phyloP scores from a whole-genome alignment of 1,284 basidiomycete genomes.

The Trichosporon sp. region DNA sequence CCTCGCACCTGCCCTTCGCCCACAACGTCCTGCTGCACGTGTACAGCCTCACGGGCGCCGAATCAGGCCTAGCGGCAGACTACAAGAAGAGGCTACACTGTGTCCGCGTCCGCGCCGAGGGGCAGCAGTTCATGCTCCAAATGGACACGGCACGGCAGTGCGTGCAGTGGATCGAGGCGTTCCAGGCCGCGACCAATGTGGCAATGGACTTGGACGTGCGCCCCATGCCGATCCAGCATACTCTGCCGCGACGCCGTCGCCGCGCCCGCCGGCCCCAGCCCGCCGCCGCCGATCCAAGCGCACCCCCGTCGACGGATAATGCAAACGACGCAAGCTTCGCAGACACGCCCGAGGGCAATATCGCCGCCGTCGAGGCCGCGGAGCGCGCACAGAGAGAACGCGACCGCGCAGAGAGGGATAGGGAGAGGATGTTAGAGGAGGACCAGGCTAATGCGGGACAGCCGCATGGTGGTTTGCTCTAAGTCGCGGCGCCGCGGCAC shows the following conservation, averaged over 20 bases:
- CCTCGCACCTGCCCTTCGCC: conserved; percentile 42
- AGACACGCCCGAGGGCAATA: conserved; percentile 38
- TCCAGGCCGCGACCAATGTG: conserved; percentile 92
- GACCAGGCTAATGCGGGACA: conserved; percentile 35
- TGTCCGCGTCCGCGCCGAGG: conserved; percentile 85
- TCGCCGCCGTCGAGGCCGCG: conserved; percentile 35
- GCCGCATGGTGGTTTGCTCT: not conserved
- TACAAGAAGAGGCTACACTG: conserved; percentile 92
- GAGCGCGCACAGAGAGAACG: conserved; percentile 28
- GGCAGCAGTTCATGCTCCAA: conserved; percentile 94
- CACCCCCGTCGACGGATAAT: conserved; percentile 14
- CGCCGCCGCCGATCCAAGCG: conserved; percentile 3
- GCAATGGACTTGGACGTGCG: conserved; percentile 84
- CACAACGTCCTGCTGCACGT: conserved; percentile 51
- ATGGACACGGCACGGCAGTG: conserved; percentile 77
- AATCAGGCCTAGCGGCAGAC: conserved; percentile 90
- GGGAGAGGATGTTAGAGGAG: conserved; percentile 46
- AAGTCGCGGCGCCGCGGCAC: no score
- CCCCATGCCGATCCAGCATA: conserved; percentile 72
- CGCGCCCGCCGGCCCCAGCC: conserved; percentile 29
- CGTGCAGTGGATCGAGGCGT: conserved; percentile 92
- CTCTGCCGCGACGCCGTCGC: conserved; percentile 50
- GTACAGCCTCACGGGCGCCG: conserved; percentile 84
- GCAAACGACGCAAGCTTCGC: conserved; percentile 13
- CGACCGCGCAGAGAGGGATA: conserved; percentile 20